Conservation (phyloP, 352 stramenopile species). For the Globisporangium orthogonon region DNA sequence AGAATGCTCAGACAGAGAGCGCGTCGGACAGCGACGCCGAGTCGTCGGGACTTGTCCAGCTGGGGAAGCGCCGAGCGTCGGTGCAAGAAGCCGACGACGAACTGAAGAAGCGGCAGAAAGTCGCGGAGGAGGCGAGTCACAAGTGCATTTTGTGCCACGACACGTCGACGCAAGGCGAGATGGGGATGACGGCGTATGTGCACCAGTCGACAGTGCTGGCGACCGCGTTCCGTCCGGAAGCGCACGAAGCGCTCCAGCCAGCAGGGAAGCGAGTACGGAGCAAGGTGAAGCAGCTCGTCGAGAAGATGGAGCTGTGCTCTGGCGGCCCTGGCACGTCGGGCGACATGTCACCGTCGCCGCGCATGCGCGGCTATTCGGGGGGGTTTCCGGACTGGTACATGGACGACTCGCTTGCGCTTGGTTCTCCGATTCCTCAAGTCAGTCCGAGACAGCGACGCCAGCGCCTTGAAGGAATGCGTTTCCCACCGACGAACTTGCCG, state of each 20-base stretch:
- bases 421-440: constrained; percentile 21
- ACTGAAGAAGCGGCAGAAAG: constrained; percentile 41
- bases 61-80: constrained; percentile 47
- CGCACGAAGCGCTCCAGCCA: constrained; percentile 46
- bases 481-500: constrained; percentile 29
- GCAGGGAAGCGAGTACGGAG: constrained; percentile 48
- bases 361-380: constrained; percentile 47
- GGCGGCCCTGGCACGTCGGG: constrained; percentile 26
- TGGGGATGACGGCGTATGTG: constrained; percentile 80
- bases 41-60: constrained; percentile 4
- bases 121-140: constrained; percentile 31
- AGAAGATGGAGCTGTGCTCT: constrained; percentile 84
- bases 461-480: constrained; percentile 38
- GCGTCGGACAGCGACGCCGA: constrained; percentile 11
- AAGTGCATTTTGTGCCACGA: constrained; percentile 87
- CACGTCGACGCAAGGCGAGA: constrained; percentile 66
- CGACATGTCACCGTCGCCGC: constrained; percentile 37
- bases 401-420: constrained; percentile 28
- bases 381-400: constrained; percentile 74
- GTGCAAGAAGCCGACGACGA: constrained; percentile 23
- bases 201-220: constrained; percentile 85
- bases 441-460: constrained; percentile 30
- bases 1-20: constrained; percentile 9
- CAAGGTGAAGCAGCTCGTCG: constrained; percentile 66
- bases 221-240: constrained; percentile 62